Conservation (phyloP, 2,329 filamentous ascomycete genomes). For the Chaetoscypha palmicola region DNA sequence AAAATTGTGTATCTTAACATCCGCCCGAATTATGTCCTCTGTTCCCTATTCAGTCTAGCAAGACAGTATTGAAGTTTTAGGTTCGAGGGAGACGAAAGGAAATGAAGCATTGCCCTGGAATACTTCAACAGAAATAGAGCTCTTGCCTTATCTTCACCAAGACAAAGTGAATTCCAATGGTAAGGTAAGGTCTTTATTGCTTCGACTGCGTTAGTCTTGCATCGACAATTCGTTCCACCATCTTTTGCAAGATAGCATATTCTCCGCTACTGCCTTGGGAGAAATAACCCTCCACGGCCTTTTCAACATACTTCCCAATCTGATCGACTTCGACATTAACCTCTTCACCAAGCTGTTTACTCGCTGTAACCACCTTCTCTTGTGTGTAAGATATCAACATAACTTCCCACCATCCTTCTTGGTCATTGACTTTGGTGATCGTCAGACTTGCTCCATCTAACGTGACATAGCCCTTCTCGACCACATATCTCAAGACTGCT, state of each 20-base stretch:
- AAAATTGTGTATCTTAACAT: no score
- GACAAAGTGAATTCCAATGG: no score
- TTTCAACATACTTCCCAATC: conserved; percentile 77
- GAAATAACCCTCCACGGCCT: conserved; percentile 79
- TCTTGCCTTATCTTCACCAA: no score
- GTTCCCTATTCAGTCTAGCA: no score
- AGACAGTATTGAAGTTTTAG: no score
- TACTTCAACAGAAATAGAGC: no score
- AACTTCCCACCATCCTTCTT: conserved; percentile 79
- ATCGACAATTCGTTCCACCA: conserved; percentile 69
- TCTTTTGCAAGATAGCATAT: conserved; percentile 58
- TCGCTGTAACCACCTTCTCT: conserved; percentile 63
- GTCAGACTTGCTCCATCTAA: conserved; percentile 94
- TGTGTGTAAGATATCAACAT: conserved; percentile 98
- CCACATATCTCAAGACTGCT: conserved; percentile 73
- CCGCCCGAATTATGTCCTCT: no score
- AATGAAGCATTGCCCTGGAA: no score
- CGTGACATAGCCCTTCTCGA: conserved; percentile 94
- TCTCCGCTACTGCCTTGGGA: conserved; percentile 45
- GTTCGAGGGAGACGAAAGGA: no score
- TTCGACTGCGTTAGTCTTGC: conserved; percentile 44
- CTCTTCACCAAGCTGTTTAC: conserved; percentile 32
- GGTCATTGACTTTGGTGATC: conserved; percentile 77
- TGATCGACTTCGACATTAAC: conserved; percentile 34
- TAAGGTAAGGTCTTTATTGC: conserved; percentile 7